Percentiles rank a stretch among this genome's conserved stretches.
phyloP scores from a whole-genome alignment of 23 red algal genomes.

The Chondrus crispus region DNA sequence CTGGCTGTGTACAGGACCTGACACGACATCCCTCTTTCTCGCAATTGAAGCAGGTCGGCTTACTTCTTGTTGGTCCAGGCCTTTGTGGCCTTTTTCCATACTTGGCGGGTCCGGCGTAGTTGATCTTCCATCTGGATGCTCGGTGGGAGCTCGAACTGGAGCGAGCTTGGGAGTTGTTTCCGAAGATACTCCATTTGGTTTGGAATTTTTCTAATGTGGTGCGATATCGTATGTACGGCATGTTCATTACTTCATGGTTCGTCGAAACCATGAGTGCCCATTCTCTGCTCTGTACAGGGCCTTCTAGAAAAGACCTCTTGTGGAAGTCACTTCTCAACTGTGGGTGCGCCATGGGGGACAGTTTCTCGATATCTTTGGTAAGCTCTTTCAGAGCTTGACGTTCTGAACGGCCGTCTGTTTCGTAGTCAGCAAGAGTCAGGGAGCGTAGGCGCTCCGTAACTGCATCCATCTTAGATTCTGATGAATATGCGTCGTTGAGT shows the following conservation, averaged over 20 bases:
- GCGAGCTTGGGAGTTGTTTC: not conserved
- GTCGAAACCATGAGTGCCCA: not conserved
- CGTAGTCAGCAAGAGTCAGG: not conserved
- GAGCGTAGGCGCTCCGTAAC: not conserved
- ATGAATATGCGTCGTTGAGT: not conserved
- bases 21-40: not conserved
- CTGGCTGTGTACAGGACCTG: not conserved
- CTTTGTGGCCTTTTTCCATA: not conserved
- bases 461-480: not conserved
- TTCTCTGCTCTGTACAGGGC: not conserved
- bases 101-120: not conserved
- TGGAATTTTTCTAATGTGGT: too few relatives aligned
- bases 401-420: not conserved
- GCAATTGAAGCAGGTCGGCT: constrained; percentile 17
- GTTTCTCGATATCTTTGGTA: not conserved
- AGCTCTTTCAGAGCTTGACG: not conserved
- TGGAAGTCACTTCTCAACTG: not conserved
- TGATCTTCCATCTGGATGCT: constrained; percentile 6
- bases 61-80: not conserved
- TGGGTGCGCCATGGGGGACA: not conserved
- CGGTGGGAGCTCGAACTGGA: not conserved
- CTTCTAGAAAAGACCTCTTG: not conserved
- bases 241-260: not conserved
- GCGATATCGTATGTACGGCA: too few relatives aligned
- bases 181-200: too few relatives aligned